Base-by-base conservation (phyloP, 805 yeast species). In the Teunomyces barrocoloradensis region DNA sequence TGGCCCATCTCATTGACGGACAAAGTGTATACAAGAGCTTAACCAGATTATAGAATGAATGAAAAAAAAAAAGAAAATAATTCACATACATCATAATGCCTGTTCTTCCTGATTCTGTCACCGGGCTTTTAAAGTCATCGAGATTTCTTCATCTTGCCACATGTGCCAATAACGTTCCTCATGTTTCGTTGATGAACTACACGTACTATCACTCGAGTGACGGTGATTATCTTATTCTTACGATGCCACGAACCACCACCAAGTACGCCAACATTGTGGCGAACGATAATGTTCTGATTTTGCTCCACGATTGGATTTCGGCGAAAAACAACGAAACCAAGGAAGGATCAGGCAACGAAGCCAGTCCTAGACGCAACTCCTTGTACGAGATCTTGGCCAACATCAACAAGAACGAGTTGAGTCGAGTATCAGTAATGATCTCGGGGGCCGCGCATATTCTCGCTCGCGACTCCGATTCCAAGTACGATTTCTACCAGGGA, bases 261-360 rank as follows among this genome's bases (percentile, higher is more conserved):
- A 92, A 91, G 67, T 88, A 78, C 64, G 66, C 75, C 30, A 91
- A 92, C 66, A 79, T 92, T 43, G 52, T 64, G 11, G 65, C 67
- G 33, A 92, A 92, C 61, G 90, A 92, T 6, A 76, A 80, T 36
- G 96, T 92, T 5, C 85, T 96, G 0, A 63, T 92, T 39, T 73
- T 92, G 50, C 81, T 92, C 37, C 98, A 92, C 62, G 98, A 92
- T 58, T 91, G 97, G 97, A 79, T 86, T 12, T 78, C 89, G 1
- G 81, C 86, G 3, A 75, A 77, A 57, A 49, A 58, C 2, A 49
- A 58, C 2, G 56, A 62, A 2, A 46, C 47, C n/a, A 29, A 25
- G n/a, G 29, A 37, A 6, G 23, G 15, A 5, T 37, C 40, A 4
- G 32, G 15, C 3, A 6, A n/a, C 13, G 47, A 45, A n/a, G 38